These are phyloP conservation scores for Solanum chmielewskii DNA, from an alignment of 257 asterid genomes.

Conservation along the genomic window DNA sequence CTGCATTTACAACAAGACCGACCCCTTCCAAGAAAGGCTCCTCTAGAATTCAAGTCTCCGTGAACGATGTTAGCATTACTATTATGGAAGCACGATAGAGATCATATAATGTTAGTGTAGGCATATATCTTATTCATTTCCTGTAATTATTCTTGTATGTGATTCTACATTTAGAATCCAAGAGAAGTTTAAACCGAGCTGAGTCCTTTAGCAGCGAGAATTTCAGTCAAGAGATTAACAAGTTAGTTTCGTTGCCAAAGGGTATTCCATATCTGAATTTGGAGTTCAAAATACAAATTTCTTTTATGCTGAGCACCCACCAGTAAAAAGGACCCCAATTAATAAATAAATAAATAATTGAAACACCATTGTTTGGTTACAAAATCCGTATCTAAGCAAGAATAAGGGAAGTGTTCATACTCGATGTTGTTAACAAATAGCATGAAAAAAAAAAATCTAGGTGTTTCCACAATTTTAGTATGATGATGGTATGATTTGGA, in stretches of 20 bases:
- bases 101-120: background rate
- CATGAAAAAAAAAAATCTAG: background rate
- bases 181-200: background rate
- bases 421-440: background rate
- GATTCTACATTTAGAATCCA: background rate
- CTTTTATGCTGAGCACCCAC: background rate
- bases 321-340: background rate
- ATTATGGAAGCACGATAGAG: conserved; percentile 30
- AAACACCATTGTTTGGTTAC: background rate
- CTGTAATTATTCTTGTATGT: background rate
- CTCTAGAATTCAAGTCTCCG: conserved; percentile 21
- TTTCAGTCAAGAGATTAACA: background rate
- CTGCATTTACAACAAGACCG: conserved; percentile 16
- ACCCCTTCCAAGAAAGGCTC: conserved; percentile 14
- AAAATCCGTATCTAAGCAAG: background rate
- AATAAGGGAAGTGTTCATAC: background rate
- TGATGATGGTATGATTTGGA: background rate
- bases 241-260: background rate
- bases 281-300: background rate
- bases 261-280: background rate
- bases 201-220: background rate
- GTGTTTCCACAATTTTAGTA: background rate
- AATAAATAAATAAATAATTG: no score
- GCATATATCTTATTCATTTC: background rate
- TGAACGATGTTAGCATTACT: conserved; percentile 27